phyloP scores from a whole-genome alignment of 73 alveolate species.

The Tetrahymena borealis region DNA sequence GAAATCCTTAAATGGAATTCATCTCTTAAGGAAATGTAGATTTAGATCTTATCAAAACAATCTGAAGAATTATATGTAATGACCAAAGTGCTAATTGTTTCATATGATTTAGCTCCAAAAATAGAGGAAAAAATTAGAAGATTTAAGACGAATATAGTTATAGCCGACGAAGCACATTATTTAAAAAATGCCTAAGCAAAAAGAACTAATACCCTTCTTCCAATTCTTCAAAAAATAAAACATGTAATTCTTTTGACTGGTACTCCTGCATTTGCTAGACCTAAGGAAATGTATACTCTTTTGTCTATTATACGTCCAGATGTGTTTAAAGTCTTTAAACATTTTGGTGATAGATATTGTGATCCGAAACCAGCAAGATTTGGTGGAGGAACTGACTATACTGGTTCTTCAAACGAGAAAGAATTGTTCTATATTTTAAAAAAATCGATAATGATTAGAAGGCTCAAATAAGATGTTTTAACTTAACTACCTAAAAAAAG shows the following conservation, averaged over 20 bases:
- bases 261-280: constrained; percentile 92
- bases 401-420: constrained; percentile 83
- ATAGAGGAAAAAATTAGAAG: constrained; percentile 53
- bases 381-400: constrained; percentile 69
- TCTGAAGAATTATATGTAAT: constrained; percentile 57
- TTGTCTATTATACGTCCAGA: constrained; percentile 88
- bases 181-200: constrained; percentile 69
- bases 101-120: constrained; percentile 85
- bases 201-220: constrained; percentile 80
- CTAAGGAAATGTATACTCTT: constrained; percentile 82
- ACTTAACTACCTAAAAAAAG: constrained; percentile 84
- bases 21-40: constrained; percentile 55
- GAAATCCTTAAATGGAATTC: constrained; percentile 83
- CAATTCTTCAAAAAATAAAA: constrained; percentile 74
- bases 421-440: constrained; percentile 73
- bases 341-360: constrained; percentile 82
- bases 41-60: constrained; percentile 46
- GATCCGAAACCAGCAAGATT: constrained; percentile 74
- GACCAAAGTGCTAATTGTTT: constrained; percentile 74
- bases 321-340: constrained; percentile 64
- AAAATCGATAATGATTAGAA: constrained; percentile 83
- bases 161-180: constrained; percentile 95
- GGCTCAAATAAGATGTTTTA: constrained; percentile 88
- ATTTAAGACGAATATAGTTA: constrained; percentile 65
- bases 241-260: constrained; percentile 81